phyloP scores from a whole-genome alignment of 768 basidiomycete species.

The Pilatotrama ljubarskyi region DNA sequence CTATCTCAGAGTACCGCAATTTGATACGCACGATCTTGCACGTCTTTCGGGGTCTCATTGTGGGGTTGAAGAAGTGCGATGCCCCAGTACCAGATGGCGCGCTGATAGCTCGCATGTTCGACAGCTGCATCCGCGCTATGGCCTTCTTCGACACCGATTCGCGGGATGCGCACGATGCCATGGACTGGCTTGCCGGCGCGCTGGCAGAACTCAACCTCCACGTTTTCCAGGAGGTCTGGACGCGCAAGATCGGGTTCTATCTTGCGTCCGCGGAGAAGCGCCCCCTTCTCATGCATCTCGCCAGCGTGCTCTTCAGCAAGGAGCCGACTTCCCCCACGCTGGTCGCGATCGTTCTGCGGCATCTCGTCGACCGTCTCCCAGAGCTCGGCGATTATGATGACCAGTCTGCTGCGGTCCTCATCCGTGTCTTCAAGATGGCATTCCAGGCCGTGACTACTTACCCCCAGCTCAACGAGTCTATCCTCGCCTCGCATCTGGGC shows the following conservation, averaged over 20 bases:
- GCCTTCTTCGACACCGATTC: conserved; percentile 71
- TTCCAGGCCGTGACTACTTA: conserved; percentile 82
- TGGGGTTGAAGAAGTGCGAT: conserved; percentile 76
- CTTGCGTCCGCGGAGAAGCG: conserved; percentile 78
- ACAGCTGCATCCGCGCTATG: conserved; percentile 82
- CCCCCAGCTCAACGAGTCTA: conserved; percentile 80
- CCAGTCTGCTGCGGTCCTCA: conserved; percentile 75
- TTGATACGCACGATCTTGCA: conserved; percentile 88
- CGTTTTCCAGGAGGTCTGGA: conserved; percentile 97
- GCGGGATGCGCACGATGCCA: conserved; percentile 70
- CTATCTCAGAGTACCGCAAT: conserved; percentile 71
- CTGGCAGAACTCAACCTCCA: conserved; percentile 84
- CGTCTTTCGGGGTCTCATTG: conserved; percentile 79
- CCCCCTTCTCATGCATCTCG: conserved; percentile 77
- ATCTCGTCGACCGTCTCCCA: conserved; percentile 80
- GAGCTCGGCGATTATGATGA: conserved; percentile 85
- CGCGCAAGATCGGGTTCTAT: conserved; percentile 88
- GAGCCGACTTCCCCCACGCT: conserved; percentile 78
- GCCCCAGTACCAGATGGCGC: conserved; percentile 80
- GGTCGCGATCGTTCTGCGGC: conserved; percentile 84
- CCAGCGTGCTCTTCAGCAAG: conserved; percentile 78
- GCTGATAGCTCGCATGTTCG: conserved; percentile 86
- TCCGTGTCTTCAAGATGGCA: conserved; percentile 94
- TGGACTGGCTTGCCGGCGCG: conserved; percentile 78
- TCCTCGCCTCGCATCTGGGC: conserved; percentile 90